These are phyloP conservation scores for Cladobotryum protrusum DNA, from an alignment of 2,329 filamentous ascomycete genomes.

Conservation along the genomic window DNA sequence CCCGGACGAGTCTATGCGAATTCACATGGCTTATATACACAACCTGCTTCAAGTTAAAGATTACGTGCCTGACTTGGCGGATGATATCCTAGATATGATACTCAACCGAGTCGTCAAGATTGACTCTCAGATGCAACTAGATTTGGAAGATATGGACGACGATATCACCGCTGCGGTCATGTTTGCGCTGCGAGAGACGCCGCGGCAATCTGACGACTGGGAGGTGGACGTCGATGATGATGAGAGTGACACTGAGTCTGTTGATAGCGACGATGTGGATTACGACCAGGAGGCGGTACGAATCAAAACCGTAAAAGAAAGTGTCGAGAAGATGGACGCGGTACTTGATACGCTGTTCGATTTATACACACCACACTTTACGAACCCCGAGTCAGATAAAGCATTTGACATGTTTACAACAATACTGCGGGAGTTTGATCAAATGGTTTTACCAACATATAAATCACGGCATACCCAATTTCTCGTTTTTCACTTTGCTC, in stretches of 20 bases:
- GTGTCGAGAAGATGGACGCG: conserved; percentile 84
- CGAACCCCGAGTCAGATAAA: conserved; percentile 58
- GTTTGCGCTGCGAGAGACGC: conserved; percentile 35
- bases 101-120: conserved; percentile 86
- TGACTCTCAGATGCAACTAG: conserved; percentile 90
- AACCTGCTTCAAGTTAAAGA: conserved; percentile 73
- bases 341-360: conserved; percentile 84
- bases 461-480: conserved; percentile 93
- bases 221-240: conserved; percentile 44
- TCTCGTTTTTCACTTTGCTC: conserved; percentile 90
- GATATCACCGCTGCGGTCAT: conserved; percentile 72
- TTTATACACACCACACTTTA: conserved; percentile 70
- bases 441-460: conserved; percentile 83
- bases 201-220: conserved; percentile 24
- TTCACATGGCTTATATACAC: conserved; percentile 81
- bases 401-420: conserved; percentile 70
- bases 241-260: conserved; percentile 64
- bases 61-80: conserved; percentile 71
- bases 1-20: conserved; percentile 66
- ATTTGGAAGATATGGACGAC: conserved; percentile 88
- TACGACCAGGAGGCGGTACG: conserved; percentile 56
- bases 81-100: conserved; percentile 76
- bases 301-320: conserved; percentile 68
- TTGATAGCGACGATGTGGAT: conserved; percentile 62
- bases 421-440: conserved; percentile 78